Conservation (phyloP, 257 asterid genomes). For the Ballota nigra region DNA sequence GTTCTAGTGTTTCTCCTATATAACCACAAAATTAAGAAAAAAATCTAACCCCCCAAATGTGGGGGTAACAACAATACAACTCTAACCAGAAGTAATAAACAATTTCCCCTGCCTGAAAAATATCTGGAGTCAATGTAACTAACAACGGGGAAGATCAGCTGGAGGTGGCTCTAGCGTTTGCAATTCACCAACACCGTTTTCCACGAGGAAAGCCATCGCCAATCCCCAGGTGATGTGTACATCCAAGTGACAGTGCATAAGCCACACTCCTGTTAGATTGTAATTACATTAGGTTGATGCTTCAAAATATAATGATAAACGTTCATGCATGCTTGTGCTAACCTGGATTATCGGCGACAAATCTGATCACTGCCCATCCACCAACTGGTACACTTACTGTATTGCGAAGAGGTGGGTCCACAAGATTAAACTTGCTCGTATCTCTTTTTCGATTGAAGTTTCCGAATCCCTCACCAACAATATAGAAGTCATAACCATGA, state of each 20-base stretch:
- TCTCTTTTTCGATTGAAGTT: slow-evolving; percentile 64
- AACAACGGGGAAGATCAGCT: slow-evolving; percentile 63
- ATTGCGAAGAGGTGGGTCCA: slow-evolving; percentile 81
- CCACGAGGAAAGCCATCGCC: slow-evolving; percentile 79
- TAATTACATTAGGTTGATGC: too few species aligned
- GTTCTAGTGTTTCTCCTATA: neutral
- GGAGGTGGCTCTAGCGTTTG: slow-evolving; percentile 66
- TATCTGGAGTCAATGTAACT: neutral
- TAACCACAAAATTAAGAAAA: neutral
- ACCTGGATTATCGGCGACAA: slow-evolving; percentile 97
- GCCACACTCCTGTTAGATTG: slow-evolving; percentile 83
- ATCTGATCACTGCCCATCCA: slow-evolving; percentile 93
- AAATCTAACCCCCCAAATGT: slow-evolving; percentile 31
- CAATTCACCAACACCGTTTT: slow-evolving; percentile 60
- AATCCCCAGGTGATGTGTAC: slow-evolving; percentile 82
- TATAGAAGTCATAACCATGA: slow-evolving; percentile 85
- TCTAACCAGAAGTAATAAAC: slow-evolving; percentile 3
- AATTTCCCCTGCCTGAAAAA: slow-evolving; percentile 21
- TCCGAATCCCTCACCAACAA: slow-evolving; percentile 86
- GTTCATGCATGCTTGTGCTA: slow-evolving; percentile 3
- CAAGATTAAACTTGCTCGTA: slow-evolving; percentile 63
- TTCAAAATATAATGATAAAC: neutral
- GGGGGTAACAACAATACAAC: slow-evolving; percentile 17
- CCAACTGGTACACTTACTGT: slow-evolving; percentile 81
- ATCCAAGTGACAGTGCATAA: slow-evolving; percentile 93